phyloP scores from a whole-genome alignment of 345 rosid genomes.

The Garcia nutans region DNA sequence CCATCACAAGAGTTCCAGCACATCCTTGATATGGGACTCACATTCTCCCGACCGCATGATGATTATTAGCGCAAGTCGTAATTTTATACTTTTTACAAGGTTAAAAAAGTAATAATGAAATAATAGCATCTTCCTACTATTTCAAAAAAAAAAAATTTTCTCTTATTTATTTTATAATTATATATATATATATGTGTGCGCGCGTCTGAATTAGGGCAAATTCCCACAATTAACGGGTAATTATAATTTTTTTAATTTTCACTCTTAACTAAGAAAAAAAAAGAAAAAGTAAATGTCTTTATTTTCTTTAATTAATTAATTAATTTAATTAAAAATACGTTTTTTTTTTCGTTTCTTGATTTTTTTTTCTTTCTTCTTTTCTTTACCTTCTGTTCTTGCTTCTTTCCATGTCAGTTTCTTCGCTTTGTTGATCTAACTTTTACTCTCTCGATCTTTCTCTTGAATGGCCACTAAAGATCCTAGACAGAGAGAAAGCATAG shows the following conservation, averaged over 20 bases:
- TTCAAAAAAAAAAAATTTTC: too few relatives aligned
- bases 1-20: constrained; percentile 44
- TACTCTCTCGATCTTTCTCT: constrained; percentile 54
- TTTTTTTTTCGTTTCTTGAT: neutral
- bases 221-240: constrained; percentile 10
- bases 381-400: constrained; percentile 43
- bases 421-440: constrained; percentile 81
- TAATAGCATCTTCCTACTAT: constrained; percentile 12
- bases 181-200: neutral
- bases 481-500: constrained; percentile 29
- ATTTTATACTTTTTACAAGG: constrained; percentile 12
- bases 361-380: constrained; percentile 12
- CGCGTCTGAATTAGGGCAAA: neutral
- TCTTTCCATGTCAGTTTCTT: constrained; percentile 48
- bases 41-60: constrained; percentile 35
- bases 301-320: constrained; percentile 16
- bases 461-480: constrained; percentile 51
- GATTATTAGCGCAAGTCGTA: constrained; percentile 29
- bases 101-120: neutral
- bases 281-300: constrained; percentile 12
- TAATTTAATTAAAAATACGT: too few relatives aligned
- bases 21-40: constrained; percentile 43
- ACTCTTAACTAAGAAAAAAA: neutral
- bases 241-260: neutral
- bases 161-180: neutral